Evolutionary conservation across 148 eudicot genomes (phyloP), one percentile per base, ranked within the genome.

Genomic region (Fagopyrum homotropicum): DNA sequence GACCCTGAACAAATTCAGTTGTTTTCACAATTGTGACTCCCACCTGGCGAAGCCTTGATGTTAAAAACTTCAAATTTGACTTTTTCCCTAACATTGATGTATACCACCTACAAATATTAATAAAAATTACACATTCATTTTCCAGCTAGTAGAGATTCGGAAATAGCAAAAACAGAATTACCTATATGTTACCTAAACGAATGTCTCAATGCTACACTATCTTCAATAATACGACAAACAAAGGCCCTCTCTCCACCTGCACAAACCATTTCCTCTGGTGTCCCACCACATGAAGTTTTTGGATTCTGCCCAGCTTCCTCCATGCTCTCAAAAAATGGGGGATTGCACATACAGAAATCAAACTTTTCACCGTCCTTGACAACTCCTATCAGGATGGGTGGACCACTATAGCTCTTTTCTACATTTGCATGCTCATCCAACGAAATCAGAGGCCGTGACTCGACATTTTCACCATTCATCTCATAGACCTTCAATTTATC

Each of bases 321-420:
- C 88, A 95, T 92, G 71, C 92, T 85, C 84, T 90, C 98, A 40
- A 95, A 95, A 79, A 95, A 95, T 51, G 98, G 98, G 69, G 98
- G 98, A 77, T 95, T 92, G 77, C 98, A 95, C 97, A 95, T 95
- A 79, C 98, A 95, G 64, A 95, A 95, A 84, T 92, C 98, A 84
- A 95, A 92, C 60, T 46, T 84, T 76, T 95, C 93, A 35, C 85
- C 98, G 69, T 88, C 92, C 79, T 84, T 83, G 59, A 95, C 90
- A 19, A 90, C 93, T 73, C 90, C 96, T 46, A 87, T 56, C 56
- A 95, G 96, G 52, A 95, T 63, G 29, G 92, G 83, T 54, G 97
- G 86, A 59, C 89, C 89, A 68, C 75, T 73, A 78, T 89, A 90
- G 76, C 80, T 80, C 77, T 81, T 84, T 74, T 79, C 79, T 6